These are phyloP conservation scores for Tetracentron sinense DNA, from an alignment of 164 flowering plant genomes.

Conservation along the genomic window DNA sequence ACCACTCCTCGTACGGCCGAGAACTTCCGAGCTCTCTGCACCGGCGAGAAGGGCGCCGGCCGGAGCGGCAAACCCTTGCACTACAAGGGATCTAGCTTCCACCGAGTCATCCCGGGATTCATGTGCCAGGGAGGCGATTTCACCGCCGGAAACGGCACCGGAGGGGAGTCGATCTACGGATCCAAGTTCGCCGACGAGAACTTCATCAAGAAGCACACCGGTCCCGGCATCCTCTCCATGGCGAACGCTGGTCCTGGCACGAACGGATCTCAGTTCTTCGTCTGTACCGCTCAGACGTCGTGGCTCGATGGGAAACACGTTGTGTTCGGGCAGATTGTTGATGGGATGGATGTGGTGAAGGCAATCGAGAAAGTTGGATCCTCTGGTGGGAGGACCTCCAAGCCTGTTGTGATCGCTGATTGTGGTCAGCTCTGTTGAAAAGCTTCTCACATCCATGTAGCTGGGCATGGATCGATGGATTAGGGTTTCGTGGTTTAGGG, in stretches of 20 bases:
- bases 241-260: slow-evolving; percentile 54
- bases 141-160: slow-evolving; percentile 75
- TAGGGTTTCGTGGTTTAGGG: background rate
- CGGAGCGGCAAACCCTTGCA: slow-evolving; percentile 68
- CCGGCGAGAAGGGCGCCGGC: slow-evolving; percentile 50
- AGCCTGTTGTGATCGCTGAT: slow-evolving; percentile 46
- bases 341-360: slow-evolving; percentile 52
- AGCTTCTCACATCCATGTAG: no score
- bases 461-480: no score
- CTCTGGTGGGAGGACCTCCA: slow-evolving; percentile 30
- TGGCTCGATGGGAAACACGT: slow-evolving; percentile 72
- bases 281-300: slow-evolving; percentile 48
- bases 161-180: slow-evolving; percentile 78
- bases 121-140: slow-evolving; percentile 87
- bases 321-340: slow-evolving; percentile 55
- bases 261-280: slow-evolving; percentile 62
- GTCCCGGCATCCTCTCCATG: slow-evolving; percentile 54
- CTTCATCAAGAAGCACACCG: slow-evolving; percentile 69
- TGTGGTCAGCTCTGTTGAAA: slow-evolving; percentile 36
- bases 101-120: slow-evolving; percentile 69
- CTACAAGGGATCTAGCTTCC: slow-evolving; percentile 70
- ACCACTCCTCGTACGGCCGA: slow-evolving; percentile 34
- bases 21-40: slow-evolving; percentile 44
- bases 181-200: slow-evolving; percentile 63
- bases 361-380: slow-evolving; percentile 49